These are phyloP conservation scores for Suillus alpinus DNA, from an alignment of 768 basidiomycete genomes.

Conservation along the genomic window DNA sequence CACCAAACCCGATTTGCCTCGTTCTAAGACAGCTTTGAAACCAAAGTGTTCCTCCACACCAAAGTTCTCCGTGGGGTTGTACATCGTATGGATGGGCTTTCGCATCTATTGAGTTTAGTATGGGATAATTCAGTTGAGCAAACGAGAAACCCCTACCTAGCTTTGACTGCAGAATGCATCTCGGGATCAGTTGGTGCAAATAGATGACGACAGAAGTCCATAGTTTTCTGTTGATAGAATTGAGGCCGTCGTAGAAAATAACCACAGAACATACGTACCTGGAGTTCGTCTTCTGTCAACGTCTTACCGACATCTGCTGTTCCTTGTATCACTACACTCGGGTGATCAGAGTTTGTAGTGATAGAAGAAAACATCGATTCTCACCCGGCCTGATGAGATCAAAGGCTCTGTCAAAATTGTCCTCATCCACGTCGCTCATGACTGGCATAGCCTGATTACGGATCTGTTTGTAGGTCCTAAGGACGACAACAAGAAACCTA, in stretches of 20 bases:
- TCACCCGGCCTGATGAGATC: not conserved
- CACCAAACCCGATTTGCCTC: not conserved
- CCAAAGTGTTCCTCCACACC: not conserved
- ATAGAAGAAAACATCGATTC: not conserved
- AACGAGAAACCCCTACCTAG: not conserved
- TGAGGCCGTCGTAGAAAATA: not conserved
- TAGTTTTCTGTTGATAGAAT: not conserved
- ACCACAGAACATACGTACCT: not conserved
- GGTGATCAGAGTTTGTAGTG: not conserved
- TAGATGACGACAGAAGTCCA: not conserved
- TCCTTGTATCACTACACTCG: not conserved
- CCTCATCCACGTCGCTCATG: no score
- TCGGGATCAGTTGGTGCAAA: no score
- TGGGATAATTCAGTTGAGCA: not conserved
- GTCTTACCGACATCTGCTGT: not conserved
- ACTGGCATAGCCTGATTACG: conserved; percentile 55
- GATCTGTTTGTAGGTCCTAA: conserved; percentile 72
- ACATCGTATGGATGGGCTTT: no score
- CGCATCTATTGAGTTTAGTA: not conserved
- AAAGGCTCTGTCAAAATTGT: not conserved
- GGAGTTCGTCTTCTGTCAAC: not conserved
- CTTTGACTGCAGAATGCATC: not conserved
- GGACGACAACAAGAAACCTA: conserved; percentile 62
- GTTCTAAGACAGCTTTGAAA: not conserved
- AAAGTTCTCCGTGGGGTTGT: not conserved